These are phyloP conservation scores for Crucibulum laeve DNA, from an alignment of 768 basidiomycete species.

Conservation along the genomic window DNA sequence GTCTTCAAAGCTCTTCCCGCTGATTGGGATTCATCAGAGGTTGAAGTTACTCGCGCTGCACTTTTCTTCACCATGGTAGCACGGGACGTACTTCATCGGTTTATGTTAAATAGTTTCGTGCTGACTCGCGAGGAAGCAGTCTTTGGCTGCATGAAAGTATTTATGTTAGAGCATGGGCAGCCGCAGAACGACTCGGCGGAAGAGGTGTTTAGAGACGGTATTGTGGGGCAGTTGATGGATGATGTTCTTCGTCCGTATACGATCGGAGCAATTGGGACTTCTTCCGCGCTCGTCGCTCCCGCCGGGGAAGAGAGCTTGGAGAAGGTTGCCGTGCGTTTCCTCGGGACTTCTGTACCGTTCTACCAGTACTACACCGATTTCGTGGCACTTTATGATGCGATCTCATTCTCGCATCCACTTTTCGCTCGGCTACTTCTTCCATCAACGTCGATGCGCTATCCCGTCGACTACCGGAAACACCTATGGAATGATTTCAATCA, in stretches of 20 bases:
- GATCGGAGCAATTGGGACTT: constrained; percentile 16
- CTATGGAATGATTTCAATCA: constrained; percentile 81
- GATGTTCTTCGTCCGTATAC: constrained; percentile 55
- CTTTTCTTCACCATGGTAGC: constrained; percentile 55
- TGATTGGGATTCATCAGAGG: constrained; percentile 77
- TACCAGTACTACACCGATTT: constrained; percentile 94
- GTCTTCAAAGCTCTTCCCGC: constrained; percentile 67
- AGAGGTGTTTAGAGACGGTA: constrained; percentile 79
- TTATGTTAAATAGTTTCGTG: constrained; percentile 35
- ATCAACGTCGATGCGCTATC: constrained; percentile 71
- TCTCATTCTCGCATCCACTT: constrained; percentile 77
- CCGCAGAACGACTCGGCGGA: constrained; percentile 39
- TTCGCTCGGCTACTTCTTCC: constrained; percentile 77
- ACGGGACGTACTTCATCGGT: constrained; percentile 38
- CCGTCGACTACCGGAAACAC: constrained; percentile 77
- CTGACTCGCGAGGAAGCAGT: constrained; percentile 54
- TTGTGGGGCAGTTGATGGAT: constrained; percentile 56
- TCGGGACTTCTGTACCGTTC: constrained; percentile 74
- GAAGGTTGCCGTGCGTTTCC: constrained; percentile 47
- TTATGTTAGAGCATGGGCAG: constrained; percentile 92
- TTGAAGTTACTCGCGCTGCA: constrained; percentile 67
- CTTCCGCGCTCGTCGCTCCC: constrained; percentile 2
- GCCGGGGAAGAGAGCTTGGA: constrained; percentile 37
- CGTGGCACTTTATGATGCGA: constrained; percentile 82
- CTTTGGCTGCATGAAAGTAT: constrained; percentile 87